phyloP scores from a whole-genome alignment of 2,329 filamentous ascomycete genomes.

The Fusarium odoratissimum region DNA sequence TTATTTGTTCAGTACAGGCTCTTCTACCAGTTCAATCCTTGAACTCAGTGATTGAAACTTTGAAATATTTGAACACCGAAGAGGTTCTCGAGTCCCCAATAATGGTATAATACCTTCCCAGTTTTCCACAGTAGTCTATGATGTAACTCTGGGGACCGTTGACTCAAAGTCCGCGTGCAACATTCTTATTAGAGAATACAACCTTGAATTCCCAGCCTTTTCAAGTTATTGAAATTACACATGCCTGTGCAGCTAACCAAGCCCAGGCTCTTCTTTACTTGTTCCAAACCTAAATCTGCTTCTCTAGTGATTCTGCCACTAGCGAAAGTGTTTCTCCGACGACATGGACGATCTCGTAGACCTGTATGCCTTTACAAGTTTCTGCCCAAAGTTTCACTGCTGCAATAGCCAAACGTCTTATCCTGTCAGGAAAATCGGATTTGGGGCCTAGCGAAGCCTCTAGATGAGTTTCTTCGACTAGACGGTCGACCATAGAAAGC shows the following conservation, averaged over 20 bases:
- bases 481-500: neutral
- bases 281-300: neutral
- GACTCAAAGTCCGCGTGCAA: neutral
- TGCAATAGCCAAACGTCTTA: conserved; percentile 9
- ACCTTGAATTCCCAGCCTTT: neutral
- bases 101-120: neutral
- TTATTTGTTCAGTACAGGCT: neutral
- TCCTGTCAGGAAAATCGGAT: neutral
- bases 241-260: neutral
- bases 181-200: neutral
- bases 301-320: neutral
- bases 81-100: neutral
- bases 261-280: neutral
- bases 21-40: neutral
- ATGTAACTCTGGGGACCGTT: neutral
- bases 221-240: neutral
- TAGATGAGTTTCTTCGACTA: neutral
- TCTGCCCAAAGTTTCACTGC: conserved; percentile 24
- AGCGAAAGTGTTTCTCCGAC: conserved; percentile 8
- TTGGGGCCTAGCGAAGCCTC: neutral
- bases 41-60: no score
- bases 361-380: conserved; percentile 28
- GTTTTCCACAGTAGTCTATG: neutral
- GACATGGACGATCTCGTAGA: conserved; percentile 29
- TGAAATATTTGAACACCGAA: neutral